A percentile compares a stretch with the other conserved stretches of the same genome.
Conservation (phyloP, 1,284 basidiomycete genomes). For the Termitomyces sp. region DNA sequence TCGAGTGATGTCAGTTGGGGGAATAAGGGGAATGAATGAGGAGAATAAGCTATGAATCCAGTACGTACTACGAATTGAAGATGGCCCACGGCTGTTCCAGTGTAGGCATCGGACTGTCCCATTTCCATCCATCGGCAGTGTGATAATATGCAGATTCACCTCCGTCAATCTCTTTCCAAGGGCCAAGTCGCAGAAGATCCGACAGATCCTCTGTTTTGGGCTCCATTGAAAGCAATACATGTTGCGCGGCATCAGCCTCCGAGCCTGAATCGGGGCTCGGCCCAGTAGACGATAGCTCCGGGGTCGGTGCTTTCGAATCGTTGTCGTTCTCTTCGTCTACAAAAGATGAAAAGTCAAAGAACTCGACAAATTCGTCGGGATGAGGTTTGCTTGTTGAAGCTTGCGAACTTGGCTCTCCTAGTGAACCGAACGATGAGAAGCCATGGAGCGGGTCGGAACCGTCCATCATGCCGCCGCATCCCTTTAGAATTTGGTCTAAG, state of each 20-base stretch:
- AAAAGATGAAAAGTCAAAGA: slow-evolving; percentile 66
- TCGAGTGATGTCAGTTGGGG: slow-evolving; percentile 22
- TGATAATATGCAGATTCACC: slow-evolving; percentile 71
- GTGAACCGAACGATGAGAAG: slow-evolving; percentile 29
- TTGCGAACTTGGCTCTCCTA: slow-evolving; percentile 31
- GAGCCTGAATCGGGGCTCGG: slow-evolving; percentile 72
- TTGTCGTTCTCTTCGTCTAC: slow-evolving; percentile 53
- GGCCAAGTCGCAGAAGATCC: slow-evolving; percentile 54
- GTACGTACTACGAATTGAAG: slow-evolving; percentile 45
- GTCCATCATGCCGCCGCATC: slow-evolving; percentile 37
- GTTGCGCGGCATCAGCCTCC: slow-evolving; percentile 45
- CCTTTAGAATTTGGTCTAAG: slow-evolving; percentile 58
- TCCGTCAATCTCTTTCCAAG: slow-evolving; percentile 68
- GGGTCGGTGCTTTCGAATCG: slow-evolving; percentile 60
- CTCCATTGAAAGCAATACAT: slow-evolving; percentile 27
- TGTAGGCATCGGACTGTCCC: slow-evolving; percentile 60
- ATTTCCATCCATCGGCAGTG: slow-evolving; percentile 57
- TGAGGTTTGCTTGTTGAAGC: slow-evolving; percentile 32
- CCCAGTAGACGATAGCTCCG: slow-evolving; percentile 72
- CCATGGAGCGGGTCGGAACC: slow-evolving; percentile 32
- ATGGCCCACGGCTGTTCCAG: slow-evolving; percentile 71
- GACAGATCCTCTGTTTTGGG: slow-evolving; percentile 45
- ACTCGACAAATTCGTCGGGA: slow-evolving; percentile 48
- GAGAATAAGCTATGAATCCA: slow-evolving; percentile 25
- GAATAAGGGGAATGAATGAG: slow-evolving; percentile 18